These are phyloP conservation scores for Mimosa pudica DNA, from an alignment of 306 rosid species.

Conservation along the genomic window DNA sequence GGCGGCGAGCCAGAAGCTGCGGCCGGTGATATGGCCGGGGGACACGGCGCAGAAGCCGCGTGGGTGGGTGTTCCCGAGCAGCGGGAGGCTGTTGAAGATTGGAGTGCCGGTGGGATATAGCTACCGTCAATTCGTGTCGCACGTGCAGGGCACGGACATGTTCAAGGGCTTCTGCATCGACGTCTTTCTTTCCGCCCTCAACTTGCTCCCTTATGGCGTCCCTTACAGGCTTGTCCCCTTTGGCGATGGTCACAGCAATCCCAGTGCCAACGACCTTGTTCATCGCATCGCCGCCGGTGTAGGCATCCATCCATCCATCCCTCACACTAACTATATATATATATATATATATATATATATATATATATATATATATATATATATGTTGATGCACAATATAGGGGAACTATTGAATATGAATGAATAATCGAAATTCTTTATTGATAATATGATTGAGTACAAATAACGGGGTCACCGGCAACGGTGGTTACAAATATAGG, in stretches of 20 bases:
- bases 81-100: slow-evolving; percentile 73
- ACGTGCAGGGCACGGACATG: slow-evolving; percentile 52
- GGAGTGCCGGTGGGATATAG: slow-evolving; percentile 73
- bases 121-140: slow-evolving; percentile 64
- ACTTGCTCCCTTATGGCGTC: slow-evolving; percentile 80
- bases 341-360: no score
- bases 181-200: slow-evolving; percentile 79
- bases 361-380: no score
- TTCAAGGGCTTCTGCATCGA: slow-evolving; percentile 90
- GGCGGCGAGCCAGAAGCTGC: slow-evolving; percentile 46
- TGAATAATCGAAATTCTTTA: no score
- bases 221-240: slow-evolving; percentile 63
- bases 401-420: no score
- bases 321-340: background rate
- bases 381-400: no score
- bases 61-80: slow-evolving; percentile 94
- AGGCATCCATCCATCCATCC: slow-evolving; percentile 40
- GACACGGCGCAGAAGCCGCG: slow-evolving; percentile 68
- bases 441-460: no score
- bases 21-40: slow-evolving; percentile 85
- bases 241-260: slow-evolving; percentile 73
- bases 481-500: no score
- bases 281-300: slow-evolving; percentile 69
- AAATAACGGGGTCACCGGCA: no score
- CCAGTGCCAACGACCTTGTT: slow-evolving; percentile 65